These are phyloP conservation scores for Irpex lacteus DNA, from an alignment of 1,284 basidiomycete species.

Conservation along the genomic window DNA sequence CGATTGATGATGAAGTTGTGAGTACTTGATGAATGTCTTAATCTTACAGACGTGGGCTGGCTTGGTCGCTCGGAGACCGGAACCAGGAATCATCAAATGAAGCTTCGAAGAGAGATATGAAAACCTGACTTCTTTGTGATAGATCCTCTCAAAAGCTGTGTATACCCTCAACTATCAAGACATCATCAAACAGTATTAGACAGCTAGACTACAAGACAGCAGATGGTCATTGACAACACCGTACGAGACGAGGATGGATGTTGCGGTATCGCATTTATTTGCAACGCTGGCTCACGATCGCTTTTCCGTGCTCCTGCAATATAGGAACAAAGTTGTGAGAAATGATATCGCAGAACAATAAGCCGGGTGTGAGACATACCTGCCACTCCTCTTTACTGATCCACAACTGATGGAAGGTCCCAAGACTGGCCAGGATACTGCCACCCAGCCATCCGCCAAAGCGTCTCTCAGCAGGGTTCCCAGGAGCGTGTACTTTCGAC, in stretches of 20 bases:
- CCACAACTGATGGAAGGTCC: conserved; percentile 97
- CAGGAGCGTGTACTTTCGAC: conserved; percentile 87
- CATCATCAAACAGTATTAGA: neutral
- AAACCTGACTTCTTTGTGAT: neutral
- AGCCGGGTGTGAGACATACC: conserved; percentile 41
- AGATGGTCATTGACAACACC: neutral
- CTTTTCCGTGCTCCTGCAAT: conserved; percentile 69
- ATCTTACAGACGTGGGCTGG: neutral
- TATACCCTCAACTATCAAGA: neutral
- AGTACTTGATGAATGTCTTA: neutral
- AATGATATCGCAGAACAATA: neutral
- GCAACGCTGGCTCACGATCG: conserved; percentile 77
- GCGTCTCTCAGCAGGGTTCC: conserved; percentile 83
- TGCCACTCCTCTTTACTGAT: conserved; percentile 91
- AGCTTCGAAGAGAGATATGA: neutral
- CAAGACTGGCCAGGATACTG: conserved; percentile 88
- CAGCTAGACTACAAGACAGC: neutral
- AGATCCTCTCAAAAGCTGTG: neutral
- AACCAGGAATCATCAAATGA: neutral
- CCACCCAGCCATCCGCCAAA: conserved; percentile 94
- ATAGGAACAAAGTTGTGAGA: neutral
- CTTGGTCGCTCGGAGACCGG: neutral
- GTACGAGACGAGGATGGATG: neutral
- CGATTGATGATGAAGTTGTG: neutral
- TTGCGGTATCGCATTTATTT: conserved; percentile 43